These are phyloP conservation scores for Aspergillus puulaauensis DNA, from an alignment of 2,329 filamentous ascomycete genomes.

Conservation along the genomic window DNA sequence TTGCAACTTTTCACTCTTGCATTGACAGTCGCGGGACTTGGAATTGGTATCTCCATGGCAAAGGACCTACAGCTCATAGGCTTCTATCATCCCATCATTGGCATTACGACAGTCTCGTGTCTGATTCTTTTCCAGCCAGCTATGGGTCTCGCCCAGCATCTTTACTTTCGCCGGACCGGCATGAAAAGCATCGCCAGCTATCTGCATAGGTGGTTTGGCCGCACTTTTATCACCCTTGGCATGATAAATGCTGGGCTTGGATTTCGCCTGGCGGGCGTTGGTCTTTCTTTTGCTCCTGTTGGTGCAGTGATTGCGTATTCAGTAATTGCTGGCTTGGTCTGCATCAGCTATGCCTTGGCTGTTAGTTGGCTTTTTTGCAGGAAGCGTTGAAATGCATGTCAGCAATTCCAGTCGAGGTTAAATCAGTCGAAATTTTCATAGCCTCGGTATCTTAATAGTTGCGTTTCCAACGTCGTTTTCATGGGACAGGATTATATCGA, in stretches of 20 bases:
- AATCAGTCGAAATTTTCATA: too few species aligned
- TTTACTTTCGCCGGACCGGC: slow-evolving; percentile 48
- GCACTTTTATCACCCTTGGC: slow-evolving; percentile 50
- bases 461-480: accelerated
- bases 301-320: slow-evolving; percentile 49
- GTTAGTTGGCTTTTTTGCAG: too few species aligned
- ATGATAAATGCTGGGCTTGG: slow-evolving; percentile 59
- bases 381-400: too few species aligned
- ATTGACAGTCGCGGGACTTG: slow-evolving; percentile 50
- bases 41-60: slow-evolving; percentile 46
- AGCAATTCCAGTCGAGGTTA: too few species aligned
- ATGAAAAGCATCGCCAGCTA: slow-evolving; percentile 49
- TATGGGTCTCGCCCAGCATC: slow-evolving; percentile 53
- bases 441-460: too few species aligned
- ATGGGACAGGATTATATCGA: too few species aligned
- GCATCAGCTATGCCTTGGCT: neutral
- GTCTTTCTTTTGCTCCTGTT: slow-evolving; percentile 29
- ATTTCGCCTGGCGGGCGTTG: slow-evolving; percentile 46
- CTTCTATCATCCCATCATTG: slow-evolving; percentile 52
- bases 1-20: slow-evolving; percentile 49
- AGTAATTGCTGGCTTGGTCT: slow-evolving; percentile 45
- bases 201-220: slow-evolving; percentile 56
- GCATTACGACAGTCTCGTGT: slow-evolving; percentile 48
- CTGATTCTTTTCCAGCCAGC: slow-evolving; percentile 58
- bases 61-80: too few species aligned